A percentile compares a stretch with the other conserved stretches of the same genome.
These are phyloP conservation scores for Potentilla sterilis DNA, from an alignment of 306 rosid species.

Conservation along the genomic window DNA sequence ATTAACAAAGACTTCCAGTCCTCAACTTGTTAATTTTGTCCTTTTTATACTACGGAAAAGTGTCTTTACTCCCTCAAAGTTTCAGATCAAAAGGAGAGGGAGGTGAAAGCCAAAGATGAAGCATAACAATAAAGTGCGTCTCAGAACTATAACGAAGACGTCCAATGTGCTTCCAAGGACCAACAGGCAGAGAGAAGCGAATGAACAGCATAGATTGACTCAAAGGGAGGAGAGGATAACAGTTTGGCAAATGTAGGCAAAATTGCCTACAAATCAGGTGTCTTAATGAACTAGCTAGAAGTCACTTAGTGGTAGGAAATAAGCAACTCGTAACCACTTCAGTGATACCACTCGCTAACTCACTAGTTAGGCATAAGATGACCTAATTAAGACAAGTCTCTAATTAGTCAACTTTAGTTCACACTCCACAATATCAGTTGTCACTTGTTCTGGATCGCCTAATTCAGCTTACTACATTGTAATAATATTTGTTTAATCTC, in stretches of 20 bases:
- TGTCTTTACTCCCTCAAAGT: slow-evolving; percentile 17
- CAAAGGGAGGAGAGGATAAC: not conserved
- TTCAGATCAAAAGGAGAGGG: not conserved
- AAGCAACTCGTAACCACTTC: not conserved
- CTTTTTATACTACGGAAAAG: not conserved
- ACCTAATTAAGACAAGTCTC: not conserved
- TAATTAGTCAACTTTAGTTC: not conserved
- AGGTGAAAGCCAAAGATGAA: slow-evolving; percentile 19
- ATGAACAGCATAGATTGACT: slow-evolving; percentile 9
- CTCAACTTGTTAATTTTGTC: not conserved
- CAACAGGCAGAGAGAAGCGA: not conserved
- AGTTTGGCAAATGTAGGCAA: slow-evolving; percentile 4
- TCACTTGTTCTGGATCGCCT: slow-evolving; percentile 4
- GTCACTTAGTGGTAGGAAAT: not conserved
- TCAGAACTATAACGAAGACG: not conserved
- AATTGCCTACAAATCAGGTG: not conserved
- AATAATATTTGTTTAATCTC: not conserved
- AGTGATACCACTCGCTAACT: not conserved
- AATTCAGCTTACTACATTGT: not conserved
- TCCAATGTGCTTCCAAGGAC: not conserved
- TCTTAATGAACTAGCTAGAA: slow-evolving; percentile 5
- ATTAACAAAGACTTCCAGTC: not conserved
- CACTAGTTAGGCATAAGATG: not conserved
- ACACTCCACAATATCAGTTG: not conserved
- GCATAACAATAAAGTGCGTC: slow-evolving; percentile 3